Conservation (phyloP, 352 stramenopile species). For the Phytophthora megakarya region DNA sequence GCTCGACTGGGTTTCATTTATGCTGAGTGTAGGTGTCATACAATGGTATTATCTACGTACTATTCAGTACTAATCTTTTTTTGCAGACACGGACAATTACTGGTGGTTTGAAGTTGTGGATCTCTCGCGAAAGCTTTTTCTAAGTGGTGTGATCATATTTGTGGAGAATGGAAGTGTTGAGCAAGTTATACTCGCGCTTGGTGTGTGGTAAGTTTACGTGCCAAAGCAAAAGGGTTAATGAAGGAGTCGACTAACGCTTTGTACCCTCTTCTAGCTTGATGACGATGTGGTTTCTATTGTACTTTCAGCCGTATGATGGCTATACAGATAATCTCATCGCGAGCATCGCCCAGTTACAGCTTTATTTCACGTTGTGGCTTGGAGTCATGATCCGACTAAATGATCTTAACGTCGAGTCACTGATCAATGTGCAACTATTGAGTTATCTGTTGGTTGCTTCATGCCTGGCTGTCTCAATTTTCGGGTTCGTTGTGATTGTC, state of each 20-base stretch:
- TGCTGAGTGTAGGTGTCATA: constrained; percentile 57
- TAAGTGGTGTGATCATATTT: constrained; percentile 78
- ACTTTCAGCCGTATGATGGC: constrained; percentile 76
- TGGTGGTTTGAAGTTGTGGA: constrained; percentile 88
- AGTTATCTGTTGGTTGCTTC: constrained; percentile 68
- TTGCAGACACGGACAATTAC: constrained; percentile 57
- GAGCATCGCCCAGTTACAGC: constrained; percentile 76
- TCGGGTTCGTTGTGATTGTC: constrained; percentile 66
- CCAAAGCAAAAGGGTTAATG: too few species aligned
- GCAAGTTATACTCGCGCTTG: constrained; percentile 66
- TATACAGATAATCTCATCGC: constrained; percentile 75
- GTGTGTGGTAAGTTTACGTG: constrained; percentile 57
- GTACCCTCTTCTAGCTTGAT: constrained; percentile 33
- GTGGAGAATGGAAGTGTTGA: constrained; percentile 72
- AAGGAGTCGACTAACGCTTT: background rate
- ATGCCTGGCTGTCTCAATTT: constrained; percentile 65
- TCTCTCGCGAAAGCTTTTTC: constrained; percentile 75
- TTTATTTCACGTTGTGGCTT: constrained; percentile 85
- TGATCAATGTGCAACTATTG: constrained; percentile 68
- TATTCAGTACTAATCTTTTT: background rate
- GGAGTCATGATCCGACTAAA: constrained; percentile 78
- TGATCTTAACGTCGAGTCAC: constrained; percentile 57
- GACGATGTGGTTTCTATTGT: constrained; percentile 82
- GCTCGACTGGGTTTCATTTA: constrained; percentile 80
- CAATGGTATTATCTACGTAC: background rate